Conservation (phyloP, 192 early-diverging fungal genomes). For the Ambispora gerdemannii region DNA sequence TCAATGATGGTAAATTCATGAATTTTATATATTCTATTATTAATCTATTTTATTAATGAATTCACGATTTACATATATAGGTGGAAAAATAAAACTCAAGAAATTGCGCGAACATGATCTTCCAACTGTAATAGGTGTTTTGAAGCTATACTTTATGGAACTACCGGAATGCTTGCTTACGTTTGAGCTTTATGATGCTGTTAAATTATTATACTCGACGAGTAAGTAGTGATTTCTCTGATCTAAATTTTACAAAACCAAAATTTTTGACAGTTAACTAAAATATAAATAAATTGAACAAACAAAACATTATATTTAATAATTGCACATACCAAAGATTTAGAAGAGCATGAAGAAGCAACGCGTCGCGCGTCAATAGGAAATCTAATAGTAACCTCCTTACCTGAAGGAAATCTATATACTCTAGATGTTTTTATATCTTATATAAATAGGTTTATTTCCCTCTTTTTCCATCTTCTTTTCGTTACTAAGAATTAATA, state of each 20-base stretch:
- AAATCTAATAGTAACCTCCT: conserved; percentile 42
- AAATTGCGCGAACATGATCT: conserved; percentile 55
- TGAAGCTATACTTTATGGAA: conserved; percentile 70
- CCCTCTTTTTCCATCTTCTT: conserved; percentile 6
- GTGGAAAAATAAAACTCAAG: conserved; percentile 51
- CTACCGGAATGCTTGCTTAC: conserved; percentile 65
- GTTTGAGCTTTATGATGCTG: conserved; percentile 66
- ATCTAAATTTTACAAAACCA: not conserved
- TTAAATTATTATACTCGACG: conserved; percentile 60
- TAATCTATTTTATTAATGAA: not conserved
- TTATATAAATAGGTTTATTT: conserved; percentile 34
- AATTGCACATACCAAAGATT: not conserved
- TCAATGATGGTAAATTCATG: conserved; percentile 51
- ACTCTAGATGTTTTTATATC: conserved; percentile 43
- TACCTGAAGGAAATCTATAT: conserved; percentile 45
- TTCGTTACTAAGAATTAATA: not conserved
- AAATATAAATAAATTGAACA: not conserved
- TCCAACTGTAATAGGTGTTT: conserved; percentile 53
- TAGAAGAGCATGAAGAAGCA: conserved; percentile 33
- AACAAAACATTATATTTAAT: not conserved
- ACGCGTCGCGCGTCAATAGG: conserved; percentile 43
- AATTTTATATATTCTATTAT: not conserved
- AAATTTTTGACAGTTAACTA: not conserved
- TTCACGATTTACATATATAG: conserved; percentile 24
- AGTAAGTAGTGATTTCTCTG: conserved; percentile 39